Conservation (phyloP, 352 stramenopile genomes). For the Phytophthora pseudosyringae region DNA sequence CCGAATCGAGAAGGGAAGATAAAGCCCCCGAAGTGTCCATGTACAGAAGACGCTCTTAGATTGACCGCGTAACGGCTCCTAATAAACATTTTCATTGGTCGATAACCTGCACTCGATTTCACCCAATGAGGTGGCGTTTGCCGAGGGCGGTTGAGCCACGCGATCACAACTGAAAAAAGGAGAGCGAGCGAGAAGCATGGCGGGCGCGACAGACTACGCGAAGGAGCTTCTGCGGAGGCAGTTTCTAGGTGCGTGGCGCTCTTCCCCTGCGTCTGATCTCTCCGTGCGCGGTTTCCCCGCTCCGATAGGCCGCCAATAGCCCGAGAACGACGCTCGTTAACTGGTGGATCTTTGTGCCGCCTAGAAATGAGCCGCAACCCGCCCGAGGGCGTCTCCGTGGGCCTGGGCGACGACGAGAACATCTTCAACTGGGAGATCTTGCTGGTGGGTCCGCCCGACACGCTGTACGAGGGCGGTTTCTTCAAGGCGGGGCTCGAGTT, state of each 20-base stretch:
- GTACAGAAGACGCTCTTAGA: slow-evolving; percentile 19
- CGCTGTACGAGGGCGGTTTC: slow-evolving; percentile 97
- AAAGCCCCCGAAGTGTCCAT: slow-evolving; percentile 23
- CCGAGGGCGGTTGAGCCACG: slow-evolving; percentile 14
- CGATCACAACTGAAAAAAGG: slow-evolving; percentile 31
- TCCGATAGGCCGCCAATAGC: neutral
- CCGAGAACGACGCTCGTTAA: neutral
- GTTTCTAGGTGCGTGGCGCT: slow-evolving; percentile 65
- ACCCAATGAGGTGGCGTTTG: slow-evolving; percentile 14
- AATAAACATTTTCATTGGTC: slow-evolving; percentile 20
- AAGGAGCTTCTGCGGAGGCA: slow-evolving; percentile 84
- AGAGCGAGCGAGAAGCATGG: slow-evolving; percentile 40
- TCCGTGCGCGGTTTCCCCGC: slow-evolving; percentile 1
- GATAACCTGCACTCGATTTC: slow-evolving; percentile 1
- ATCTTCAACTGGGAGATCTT: slow-evolving; percentile 99
- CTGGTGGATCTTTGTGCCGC: slow-evolving; percentile 21
- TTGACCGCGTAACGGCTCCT: slow-evolving; percentile 16
- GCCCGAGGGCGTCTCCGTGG: slow-evolving; percentile 98
- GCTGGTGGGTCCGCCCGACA: slow-evolving; percentile 96
- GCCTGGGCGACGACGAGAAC: slow-evolving; percentile 97
- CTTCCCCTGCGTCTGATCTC: slow-evolving; percentile 1
- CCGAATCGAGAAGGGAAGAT: slow-evolving; percentile 58
- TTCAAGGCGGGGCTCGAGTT: slow-evolving; percentile 99
- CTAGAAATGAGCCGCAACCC: slow-evolving; percentile 98
- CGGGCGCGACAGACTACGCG: slow-evolving; percentile 67